Evolutionary conservation across 148 eudicot species (phyloP), one percentile per base, ranked within the genome.

Genomic region (Agrostemma githago): DNA sequence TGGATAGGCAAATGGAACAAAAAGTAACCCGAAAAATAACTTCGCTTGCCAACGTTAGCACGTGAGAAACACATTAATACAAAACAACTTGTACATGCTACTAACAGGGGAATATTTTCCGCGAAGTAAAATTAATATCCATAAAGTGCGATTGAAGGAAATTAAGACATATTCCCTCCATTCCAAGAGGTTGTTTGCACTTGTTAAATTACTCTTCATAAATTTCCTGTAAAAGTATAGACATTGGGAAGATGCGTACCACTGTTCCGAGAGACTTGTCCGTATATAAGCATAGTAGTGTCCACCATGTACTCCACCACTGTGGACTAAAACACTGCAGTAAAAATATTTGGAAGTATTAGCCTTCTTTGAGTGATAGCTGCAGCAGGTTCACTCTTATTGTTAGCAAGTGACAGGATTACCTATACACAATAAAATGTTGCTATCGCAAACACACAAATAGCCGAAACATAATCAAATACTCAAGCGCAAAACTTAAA

Each of bases 271-370:
- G 64, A 93, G 91, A 61, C 92, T 89, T 62, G 98, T 97, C 82
- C 98, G 84, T 72, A 91, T 93, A 76, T 79, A 93, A 64, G 95
- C 97, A 85, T 89, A 93, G 82, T 93, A 93, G 76, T 93, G 98
- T 80, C 98, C 98, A 76, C 98, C 95, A 80, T 93, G 92, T 70
- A 93, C 97, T 58, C 98, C 98, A 48, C 98, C 98, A 77, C 95
- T 93, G 70, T 93, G 98, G 53, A 93, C 98, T 87, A 93, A 80
- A 72, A 93, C 95, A 83, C 98, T 93, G 88, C 87, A 82, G 34
- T 26, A 74, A 73, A 6, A 74, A 42, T 5, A 76, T 5, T 68
- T 10, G 20, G 12, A 69, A 46, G 34, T 6, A 66, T 76, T 54
- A 76, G 74, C 42, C 69, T 72, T 51, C 40, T 51, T 21, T 14